Conservation (phyloP, 352 stramenopile species). For the Saprolegnia diclina region DNA sequence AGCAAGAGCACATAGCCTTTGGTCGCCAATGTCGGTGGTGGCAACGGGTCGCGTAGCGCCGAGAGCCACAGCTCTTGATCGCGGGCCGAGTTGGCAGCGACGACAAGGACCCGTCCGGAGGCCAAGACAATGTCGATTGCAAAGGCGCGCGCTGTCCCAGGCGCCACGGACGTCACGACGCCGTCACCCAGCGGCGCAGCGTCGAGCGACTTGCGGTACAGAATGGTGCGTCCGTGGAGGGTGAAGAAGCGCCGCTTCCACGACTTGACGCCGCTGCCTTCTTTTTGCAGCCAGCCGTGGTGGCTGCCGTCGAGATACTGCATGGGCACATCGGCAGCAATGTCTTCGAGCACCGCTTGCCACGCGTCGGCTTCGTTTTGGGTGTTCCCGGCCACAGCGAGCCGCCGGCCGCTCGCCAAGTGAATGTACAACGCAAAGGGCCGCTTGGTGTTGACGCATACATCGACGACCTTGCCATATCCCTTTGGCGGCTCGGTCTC, state of each 20-base stretch:
- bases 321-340: constrained; percentile 33
- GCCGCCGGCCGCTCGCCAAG: constrained; percentile 48
- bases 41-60: not conserved
- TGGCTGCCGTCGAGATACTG: constrained; percentile 27
- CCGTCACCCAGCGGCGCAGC: constrained; percentile 10
- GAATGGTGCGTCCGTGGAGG: constrained; percentile 43
- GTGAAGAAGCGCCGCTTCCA: constrained; percentile 79
- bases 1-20: too few relatives aligned
- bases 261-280: constrained; percentile 60
- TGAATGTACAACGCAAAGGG: constrained; percentile 57
- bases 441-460: constrained; percentile 45
- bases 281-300: constrained; percentile 66
- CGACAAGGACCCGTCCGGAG: constrained; percentile 51
- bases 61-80: constrained; percentile 1
- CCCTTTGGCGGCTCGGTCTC: constrained; percentile 56
- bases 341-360: constrained; percentile 46
- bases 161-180: not conserved
- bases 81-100: constrained; percentile 32
- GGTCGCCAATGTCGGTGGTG: too few relatives aligned
- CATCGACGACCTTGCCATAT: constrained; percentile 49
- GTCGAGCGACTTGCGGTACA: constrained; percentile 58
- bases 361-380: constrained; percentile 53
- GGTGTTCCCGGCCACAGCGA: constrained; percentile 59
- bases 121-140: constrained; percentile 54
- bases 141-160: constrained; percentile 5